Base-by-base conservation (phyloP, 2,329 filamentous ascomycete species). In the Cladosporium sp. region DNA sequence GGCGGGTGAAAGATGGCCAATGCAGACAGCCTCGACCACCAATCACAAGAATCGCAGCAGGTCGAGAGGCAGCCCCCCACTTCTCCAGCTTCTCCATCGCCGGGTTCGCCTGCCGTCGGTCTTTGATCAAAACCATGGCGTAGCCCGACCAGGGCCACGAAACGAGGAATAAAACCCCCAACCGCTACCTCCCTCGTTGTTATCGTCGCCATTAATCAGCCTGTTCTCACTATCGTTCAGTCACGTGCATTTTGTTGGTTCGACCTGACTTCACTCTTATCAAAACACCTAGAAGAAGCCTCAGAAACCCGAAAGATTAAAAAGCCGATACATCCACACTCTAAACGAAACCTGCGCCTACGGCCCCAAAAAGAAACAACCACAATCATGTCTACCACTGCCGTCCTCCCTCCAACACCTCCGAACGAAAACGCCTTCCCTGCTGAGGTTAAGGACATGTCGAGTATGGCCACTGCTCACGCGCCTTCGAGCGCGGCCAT, bases 401-500 rank as follows among this genome's bases (percentile, higher is more conserved):
- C 46, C 32, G 32, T 39, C 54, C 54, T 64, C 28, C 62, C 62
- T 23, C 62, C 54, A 4, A 64, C 62, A 39, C 62, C 62, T 30
- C 62, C 62, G 28, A 64, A 49, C 28, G 62, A 64, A 25, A 39
- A 51, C 30, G 39, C 59, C 28, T 62, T 49, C n/a, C 59, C 59
- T 26, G n/a, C 32, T 16, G 13, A 32, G 34, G 28, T 36, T 6
- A 64, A 64, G 21, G 25, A 34, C 3, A 53, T 25, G 8, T 18
- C 25, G 30, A 49, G 39, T 30, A 65, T 61, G 58, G 46, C 58
- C 11, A 65, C 63, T 14, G 43, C 51, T 34, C 36, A 58, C 36
- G 51, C 61, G 32, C 34, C 61, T 34, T 25, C 61, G 16, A 43
- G n/a, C 36, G 25, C 43, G 2, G 53, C 39, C 36, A 43, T 49